Conservation (phyloP, 164 flowering plant species). For the Piper longum region DNA sequence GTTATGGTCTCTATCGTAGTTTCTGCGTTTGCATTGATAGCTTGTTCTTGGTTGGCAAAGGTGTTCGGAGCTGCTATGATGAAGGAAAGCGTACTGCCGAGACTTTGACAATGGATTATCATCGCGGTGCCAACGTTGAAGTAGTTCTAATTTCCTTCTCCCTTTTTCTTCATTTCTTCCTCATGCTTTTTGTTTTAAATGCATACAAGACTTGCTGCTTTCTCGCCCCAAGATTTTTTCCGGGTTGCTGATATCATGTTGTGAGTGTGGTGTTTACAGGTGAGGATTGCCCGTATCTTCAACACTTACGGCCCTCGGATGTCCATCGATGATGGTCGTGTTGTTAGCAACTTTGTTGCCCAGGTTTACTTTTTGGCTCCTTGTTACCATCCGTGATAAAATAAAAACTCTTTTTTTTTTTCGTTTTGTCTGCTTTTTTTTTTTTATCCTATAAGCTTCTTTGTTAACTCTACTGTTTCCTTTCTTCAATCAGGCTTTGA, state of each 20-base stretch:
- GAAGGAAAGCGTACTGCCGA: constrained; percentile 20
- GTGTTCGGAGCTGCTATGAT: constrained; percentile 52
- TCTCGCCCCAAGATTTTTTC: no score
- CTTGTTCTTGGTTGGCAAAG: constrained; percentile 22
- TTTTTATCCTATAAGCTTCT: no score
- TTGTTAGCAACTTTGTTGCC: constrained; percentile 91
- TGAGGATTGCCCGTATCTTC: constrained; percentile 91
- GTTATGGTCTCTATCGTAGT: no score
- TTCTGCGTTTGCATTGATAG: no score
- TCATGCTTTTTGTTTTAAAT: background rate
- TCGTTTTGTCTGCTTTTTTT: background rate
- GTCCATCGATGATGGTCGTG: constrained; percentile 97
- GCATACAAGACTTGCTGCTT: no score
- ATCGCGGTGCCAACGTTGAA: constrained; percentile 59
- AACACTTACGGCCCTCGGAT: constrained; percentile 95
- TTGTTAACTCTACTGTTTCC: background rate
- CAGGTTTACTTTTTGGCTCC: constrained; percentile 37
- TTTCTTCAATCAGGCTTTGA: constrained; percentile 49
- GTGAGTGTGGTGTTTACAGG: constrained; percentile 25
- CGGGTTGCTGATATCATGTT: background rate
- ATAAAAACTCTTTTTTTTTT: background rate
- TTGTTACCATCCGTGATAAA: background rate
- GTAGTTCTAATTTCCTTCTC: constrained; percentile 13
- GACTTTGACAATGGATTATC: constrained; percentile 20
- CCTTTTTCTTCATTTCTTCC: background rate